A percentile compares a stretch with the other conserved stretches of the same genome.
Evolutionary conservation across 768 basidiomycete species (phyloP).

Genomic region (Asterophora lycoperdoides): DNA sequence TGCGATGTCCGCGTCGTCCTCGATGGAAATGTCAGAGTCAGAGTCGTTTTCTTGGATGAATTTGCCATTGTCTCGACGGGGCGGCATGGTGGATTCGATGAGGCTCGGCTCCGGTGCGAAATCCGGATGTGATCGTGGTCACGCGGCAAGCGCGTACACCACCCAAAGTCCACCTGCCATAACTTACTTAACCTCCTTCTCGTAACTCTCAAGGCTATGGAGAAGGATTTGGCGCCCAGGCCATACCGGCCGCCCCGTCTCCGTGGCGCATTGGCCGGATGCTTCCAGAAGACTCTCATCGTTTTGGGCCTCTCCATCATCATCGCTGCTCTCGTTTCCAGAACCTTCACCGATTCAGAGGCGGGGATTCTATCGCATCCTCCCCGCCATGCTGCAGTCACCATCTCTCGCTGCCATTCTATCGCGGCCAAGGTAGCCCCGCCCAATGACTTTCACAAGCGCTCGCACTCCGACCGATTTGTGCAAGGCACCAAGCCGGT

Average conservation of each 20-base stretch:
- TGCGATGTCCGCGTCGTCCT: slow-evolving; percentile 41
- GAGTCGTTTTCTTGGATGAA: slow-evolving; percentile 59
- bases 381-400: slow-evolving; percentile 24
- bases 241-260: background rate
- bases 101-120: too few species aligned
- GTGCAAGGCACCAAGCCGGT: slow-evolving; percentile 58
- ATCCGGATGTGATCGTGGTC: background rate
- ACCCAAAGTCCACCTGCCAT: too few species aligned
- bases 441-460: slow-evolving; percentile 40
- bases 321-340: background rate
- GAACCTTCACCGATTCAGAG: background rate
- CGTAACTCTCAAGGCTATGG: background rate
- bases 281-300: slow-evolving; percentile 1
- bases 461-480: slow-evolving; percentile 62
- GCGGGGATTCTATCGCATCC: slow-evolving; percentile 1
- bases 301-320: slow-evolving; percentile 5
- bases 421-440: slow-evolving; percentile 40
- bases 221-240: background rate
- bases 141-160: background rate
- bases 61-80: slow-evolving; percentile 31
- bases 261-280: background rate
- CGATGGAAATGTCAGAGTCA: slow-evolving; percentile 68
- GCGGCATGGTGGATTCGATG: slow-evolving; percentile 22
- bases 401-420: slow-evolving; percentile 41
- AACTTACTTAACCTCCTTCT: too few species aligned